phyloP scores from a whole-genome alignment of 768 basidiomycete genomes.

The Leccinum rimulosum region DNA sequence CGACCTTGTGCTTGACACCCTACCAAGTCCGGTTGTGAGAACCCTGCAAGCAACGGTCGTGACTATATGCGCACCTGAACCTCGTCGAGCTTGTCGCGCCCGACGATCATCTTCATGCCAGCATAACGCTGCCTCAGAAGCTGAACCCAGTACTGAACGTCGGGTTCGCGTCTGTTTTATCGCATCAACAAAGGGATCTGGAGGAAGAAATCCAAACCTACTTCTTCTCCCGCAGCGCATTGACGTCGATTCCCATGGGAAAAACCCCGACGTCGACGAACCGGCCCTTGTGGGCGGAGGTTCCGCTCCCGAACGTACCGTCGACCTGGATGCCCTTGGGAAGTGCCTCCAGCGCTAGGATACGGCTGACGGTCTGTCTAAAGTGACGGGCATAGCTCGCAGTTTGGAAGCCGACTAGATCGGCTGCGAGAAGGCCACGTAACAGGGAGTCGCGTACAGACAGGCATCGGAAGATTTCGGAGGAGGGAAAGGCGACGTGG shows the following conservation, averaged over 20 bases:
- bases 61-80: slow-evolving; percentile 48
- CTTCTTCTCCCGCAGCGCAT: slow-evolving; percentile 64
- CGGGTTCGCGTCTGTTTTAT: slow-evolving; percentile 56
- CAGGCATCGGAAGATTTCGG: slow-evolving; percentile 93
- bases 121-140: slow-evolving; percentile 77
- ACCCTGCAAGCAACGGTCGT: neutral
- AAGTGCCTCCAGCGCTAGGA: slow-evolving; percentile 74
- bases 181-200: slow-evolving; percentile 2
- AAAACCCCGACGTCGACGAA: slow-evolving; percentile 89
- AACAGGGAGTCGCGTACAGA: slow-evolving; percentile 75
- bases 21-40: slow-evolving; percentile 15
- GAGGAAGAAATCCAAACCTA: slow-evolving; percentile 29
- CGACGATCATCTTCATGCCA: slow-evolving; percentile 85
- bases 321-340: slow-evolving; percentile 79
- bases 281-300: slow-evolving; percentile 35
- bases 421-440: slow-evolving; percentile 87
- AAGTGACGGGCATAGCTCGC: slow-evolving; percentile 83
- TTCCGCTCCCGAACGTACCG: slow-evolving; percentile 11
- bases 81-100: slow-evolving; percentile 86
- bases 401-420: slow-evolving; percentile 92
- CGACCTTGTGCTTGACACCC: slow-evolving; percentile 81
- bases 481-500: slow-evolving; percentile 94
- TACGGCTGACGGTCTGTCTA: slow-evolving; percentile 78
- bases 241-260: slow-evolving; percentile 87
- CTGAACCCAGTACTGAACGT: slow-evolving; percentile 81